Conservation (phyloP, 768 basidiomycete genomes). For the Leucosporidium yakuticum region DNA sequence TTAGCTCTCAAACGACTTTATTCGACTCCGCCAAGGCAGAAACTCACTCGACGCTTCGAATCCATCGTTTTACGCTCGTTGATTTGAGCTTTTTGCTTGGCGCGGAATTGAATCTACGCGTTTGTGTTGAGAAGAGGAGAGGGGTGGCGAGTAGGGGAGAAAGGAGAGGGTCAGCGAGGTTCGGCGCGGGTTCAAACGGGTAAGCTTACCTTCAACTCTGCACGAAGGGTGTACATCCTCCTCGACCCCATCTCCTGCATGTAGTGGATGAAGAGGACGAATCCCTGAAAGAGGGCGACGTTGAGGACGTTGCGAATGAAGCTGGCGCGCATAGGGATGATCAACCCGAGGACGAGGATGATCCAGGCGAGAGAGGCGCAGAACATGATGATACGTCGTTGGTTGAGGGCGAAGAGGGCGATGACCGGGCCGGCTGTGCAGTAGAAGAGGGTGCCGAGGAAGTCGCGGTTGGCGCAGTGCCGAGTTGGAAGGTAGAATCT, state of each 20-base stretch:
- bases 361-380: conserved; percentile 41
- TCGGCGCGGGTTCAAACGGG: too few species aligned
- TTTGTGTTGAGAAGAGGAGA: too few species aligned
- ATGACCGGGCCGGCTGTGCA: conserved; percentile 43
- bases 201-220: conserved; percentile 56
- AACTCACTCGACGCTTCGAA: background rate
- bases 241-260: conserved; percentile 52
- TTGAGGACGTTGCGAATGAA: conserved; percentile 46
- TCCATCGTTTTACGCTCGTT: conserved; percentile 46
- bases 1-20: too few species aligned
- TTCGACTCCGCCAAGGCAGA: too few species aligned
- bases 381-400: conserved; percentile 40
- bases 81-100: conserved; percentile 66
- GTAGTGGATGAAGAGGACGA: conserved; percentile 64
- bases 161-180: too few species aligned
- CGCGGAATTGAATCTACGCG: conserved; percentile 55
- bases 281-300: conserved; percentile 69
- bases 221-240: conserved; percentile 61
- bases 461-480: conserved; percentile 43
- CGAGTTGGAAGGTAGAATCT: conserved; percentile 26
- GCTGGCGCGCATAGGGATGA: conserved; percentile 36
- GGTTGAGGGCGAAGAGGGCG: conserved; percentile 44
- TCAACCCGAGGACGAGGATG: conserved; percentile 38
- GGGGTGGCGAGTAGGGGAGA: too few species aligned
- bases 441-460: conserved; percentile 39